Base-by-base conservation (phyloP, 2,329 filamentous ascomycete genomes). In the Fusarium domesticum region DNA sequence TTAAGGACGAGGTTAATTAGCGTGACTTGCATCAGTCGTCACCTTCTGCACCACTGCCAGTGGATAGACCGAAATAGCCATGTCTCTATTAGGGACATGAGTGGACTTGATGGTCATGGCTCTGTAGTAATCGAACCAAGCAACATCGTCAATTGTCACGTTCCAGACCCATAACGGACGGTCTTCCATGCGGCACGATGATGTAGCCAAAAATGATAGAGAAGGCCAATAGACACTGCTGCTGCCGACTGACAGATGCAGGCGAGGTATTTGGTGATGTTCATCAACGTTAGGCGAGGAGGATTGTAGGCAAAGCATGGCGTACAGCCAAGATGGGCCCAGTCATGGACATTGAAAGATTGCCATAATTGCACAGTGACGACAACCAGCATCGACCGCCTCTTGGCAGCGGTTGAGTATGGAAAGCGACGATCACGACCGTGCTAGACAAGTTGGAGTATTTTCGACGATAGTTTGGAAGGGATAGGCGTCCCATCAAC, bases 391-490 rank as follows among this genome's bases (percentile, higher is more conserved):
- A 37, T 38, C 23, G 14, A 41, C 18, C 31, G 45, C 46, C 37
- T 50, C 56, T 56, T 58, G 54, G 54, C 56, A 47, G 37, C 42
- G 42, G 35, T 51, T 38, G 33, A 39, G 43, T 19, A 8, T 46
- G 15, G 33, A 37, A 32, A 38, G 43, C 35, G 46, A 52, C 57
- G 55, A 59, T 59, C 56, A 56, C 57, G 47, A 49, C 47, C 39
- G 31, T 43, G 15, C 47, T 37, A 32, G 39, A 43, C 48, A 47
- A 33, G 46, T 43, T 39, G 45, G 52, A 53, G 40, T 42, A 43
- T 45, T 49, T 48, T 12, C 10, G 10, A 6, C 20, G 20, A 23
- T 23, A 10, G 20, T 6, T 23, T 6, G 10, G 20, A 23, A 23
- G 10, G 10, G 14, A 28, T 12, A 28, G 23, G 14, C 23, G 7